phyloP scores from a whole-genome alignment of 108 stramenopile species.

The Cyclostephanos invisitatus region DNA sequence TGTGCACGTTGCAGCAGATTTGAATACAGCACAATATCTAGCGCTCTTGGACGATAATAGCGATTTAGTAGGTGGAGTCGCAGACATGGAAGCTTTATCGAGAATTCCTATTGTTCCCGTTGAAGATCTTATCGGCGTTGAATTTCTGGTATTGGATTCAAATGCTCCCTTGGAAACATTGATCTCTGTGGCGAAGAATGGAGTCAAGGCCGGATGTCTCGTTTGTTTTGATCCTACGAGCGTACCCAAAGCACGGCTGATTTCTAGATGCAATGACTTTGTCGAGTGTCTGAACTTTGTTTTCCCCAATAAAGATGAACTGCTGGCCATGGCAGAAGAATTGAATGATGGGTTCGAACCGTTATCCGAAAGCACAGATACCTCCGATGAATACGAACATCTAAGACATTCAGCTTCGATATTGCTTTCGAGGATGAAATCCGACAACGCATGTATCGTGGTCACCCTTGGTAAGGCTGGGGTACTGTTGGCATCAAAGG shows the following conservation, averaged over 20 bases:
- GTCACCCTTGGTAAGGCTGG: conserved; percentile 56
- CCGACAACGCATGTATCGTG: conserved; percentile 42
- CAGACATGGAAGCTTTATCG: conserved; percentile 77
- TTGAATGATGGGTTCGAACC: background rate
- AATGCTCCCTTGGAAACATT: conserved; percentile 54
- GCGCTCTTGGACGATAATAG: conserved; percentile 68
- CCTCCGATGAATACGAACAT: conserved; percentile 10
- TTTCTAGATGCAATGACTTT: conserved; percentile 35
- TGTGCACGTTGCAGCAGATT: conserved; percentile 24
- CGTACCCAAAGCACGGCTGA: conserved; percentile 54
- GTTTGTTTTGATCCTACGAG: conserved; percentile 76
- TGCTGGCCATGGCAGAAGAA: conserved; percentile 57
- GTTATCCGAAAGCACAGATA: background rate
- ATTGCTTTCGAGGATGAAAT: conserved; percentile 51
- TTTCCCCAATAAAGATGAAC: conserved; percentile 70
- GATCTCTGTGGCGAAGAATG: conserved; percentile 44
- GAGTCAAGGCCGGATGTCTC: conserved; percentile 31
- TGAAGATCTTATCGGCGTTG: conserved; percentile 36
- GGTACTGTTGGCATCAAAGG: conserved; percentile 54
- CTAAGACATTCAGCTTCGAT: conserved; percentile 30
- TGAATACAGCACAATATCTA: conserved; percentile 74
- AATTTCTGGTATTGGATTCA: conserved; percentile 74
- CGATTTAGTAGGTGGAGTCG: conserved; percentile 79
- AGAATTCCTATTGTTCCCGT: conserved; percentile 48
- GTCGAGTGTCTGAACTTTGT: conserved; percentile 42